These are phyloP conservation scores for Penicillium sp. DNA, from an alignment of 2,329 filamentous ascomycete genomes.

Conservation along the genomic window DNA sequence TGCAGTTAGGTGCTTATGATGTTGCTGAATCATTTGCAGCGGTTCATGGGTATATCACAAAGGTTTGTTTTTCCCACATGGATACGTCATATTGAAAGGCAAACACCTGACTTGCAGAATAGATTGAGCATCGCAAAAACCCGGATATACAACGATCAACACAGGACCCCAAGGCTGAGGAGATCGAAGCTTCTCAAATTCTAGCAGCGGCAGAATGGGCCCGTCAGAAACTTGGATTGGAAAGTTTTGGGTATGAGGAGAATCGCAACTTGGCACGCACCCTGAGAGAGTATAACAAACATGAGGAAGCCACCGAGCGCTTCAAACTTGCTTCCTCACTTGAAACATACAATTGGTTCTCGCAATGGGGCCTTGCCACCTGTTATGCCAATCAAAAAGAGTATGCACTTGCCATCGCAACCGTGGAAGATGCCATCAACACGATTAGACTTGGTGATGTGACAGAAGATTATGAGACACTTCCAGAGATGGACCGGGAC, in stretches of 20 bases:
- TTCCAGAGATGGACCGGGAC: slow-evolving; percentile 5
- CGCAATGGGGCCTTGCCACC: slow-evolving; percentile 19
- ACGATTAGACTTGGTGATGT: background rate
- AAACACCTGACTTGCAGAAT: background rate
- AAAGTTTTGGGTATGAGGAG: slow-evolving; percentile 15
- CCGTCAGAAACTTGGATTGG: slow-evolving; percentile 9
- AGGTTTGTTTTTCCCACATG: slow-evolving; percentile 1
- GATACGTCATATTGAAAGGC: background rate
- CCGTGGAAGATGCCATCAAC: background rate
- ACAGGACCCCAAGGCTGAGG: background rate
- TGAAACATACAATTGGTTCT: slow-evolving; percentile 19
- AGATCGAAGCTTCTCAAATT: slow-evolving; percentile 10
- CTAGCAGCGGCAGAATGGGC: slow-evolving; percentile 16
- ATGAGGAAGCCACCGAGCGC: slow-evolving; percentile 18
- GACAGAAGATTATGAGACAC: background rate
- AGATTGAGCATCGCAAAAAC: slow-evolving; percentile 14
- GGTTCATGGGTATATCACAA: slow-evolving; percentile 10
- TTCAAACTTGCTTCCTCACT: slow-evolving; percentile 17
- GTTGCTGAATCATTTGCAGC: slow-evolving; percentile 1
- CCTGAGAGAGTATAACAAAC: slow-evolving; percentile 12
- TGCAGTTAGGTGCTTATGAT: background rate
- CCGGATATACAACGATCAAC: background rate
- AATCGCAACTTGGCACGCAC: slow-evolving; percentile 22
- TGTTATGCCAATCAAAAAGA: slow-evolving; percentile 10
- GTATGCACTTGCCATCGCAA: slow-evolving; percentile 8